Conservation (phyloP, 73 alveolate genomes). For the Urostyla sp. region DNA sequence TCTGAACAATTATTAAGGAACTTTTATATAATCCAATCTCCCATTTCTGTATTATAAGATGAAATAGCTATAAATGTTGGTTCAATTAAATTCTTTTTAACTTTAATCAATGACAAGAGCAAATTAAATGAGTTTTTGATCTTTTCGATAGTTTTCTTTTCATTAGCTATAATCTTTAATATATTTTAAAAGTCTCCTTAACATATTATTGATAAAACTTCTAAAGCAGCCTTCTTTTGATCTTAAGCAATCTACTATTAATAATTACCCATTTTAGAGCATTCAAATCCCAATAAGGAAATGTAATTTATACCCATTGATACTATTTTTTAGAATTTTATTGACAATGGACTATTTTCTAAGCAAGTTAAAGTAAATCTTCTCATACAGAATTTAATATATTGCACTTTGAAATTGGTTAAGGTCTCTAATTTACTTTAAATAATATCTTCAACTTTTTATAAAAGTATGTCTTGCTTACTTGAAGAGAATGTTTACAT, state of each 20-base stretch:
- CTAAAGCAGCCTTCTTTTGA: conserved; percentile 57
- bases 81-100: conserved; percentile 50
- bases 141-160: conserved; percentile 53
- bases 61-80: conserved; percentile 66
- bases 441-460: not conserved
- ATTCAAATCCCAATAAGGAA: conserved; percentile 56
- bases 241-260: conserved; percentile 3
- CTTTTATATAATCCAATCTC: conserved; percentile 56
- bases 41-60: conserved; percentile 55
- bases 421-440: conserved; percentile 16
- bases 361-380: conserved; percentile 51
- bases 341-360: conserved; percentile 62
- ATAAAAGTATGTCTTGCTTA: not conserved
- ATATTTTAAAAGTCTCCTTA: conserved; percentile 53
- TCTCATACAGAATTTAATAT: conserved; percentile 63
- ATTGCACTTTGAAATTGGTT: conserved; percentile 28
- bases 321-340: conserved; percentile 30
- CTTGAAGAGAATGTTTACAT: conserved; percentile 18
- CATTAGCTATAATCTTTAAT: conserved; percentile 50
- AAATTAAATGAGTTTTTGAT: conserved; percentile 32
- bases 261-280: conserved; percentile 33
- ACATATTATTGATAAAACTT: conserved; percentile 45
- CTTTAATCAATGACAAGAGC: conserved; percentile 26
- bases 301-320: conserved; percentile 54
- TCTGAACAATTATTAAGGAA: conserved; percentile 11